These are phyloP conservation scores for Trichoderma hamatum DNA, from an alignment of 2,329 filamentous ascomycete genomes.

Conservation along the genomic window DNA sequence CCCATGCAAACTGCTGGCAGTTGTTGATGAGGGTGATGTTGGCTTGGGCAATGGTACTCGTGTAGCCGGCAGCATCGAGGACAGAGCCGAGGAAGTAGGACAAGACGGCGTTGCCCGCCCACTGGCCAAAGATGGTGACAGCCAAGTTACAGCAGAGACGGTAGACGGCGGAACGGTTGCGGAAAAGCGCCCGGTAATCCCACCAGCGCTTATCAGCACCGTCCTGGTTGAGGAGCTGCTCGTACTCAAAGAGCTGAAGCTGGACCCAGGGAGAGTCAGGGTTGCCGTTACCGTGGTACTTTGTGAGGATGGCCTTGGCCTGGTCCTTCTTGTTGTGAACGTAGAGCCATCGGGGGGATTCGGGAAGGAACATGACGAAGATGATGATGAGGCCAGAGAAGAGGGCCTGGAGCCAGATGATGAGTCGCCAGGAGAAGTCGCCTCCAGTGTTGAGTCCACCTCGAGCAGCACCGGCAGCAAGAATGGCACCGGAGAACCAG, in stretches of 20 bases:
- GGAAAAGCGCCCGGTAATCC: conserved; percentile 52
- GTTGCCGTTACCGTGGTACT: conserved; percentile 49
- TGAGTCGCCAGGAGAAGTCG: conserved; percentile 39
- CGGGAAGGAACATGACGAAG: conserved; percentile 44
- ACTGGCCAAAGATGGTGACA: conserved; percentile 49
- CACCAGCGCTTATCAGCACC: conserved; percentile 53
- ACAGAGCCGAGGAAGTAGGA: conserved; percentile 56
- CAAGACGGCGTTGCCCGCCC: conserved; percentile 47
- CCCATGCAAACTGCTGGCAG: conserved; percentile 53
- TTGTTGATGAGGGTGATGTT: conserved; percentile 58
- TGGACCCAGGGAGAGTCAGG: conserved; percentile 49
- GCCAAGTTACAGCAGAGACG: conserved; percentile 42
- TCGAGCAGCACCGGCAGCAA: conserved; percentile 53
- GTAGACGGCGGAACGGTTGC: conserved; percentile 44
- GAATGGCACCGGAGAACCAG: conserved; percentile 53
- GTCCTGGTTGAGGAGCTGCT: conserved; percentile 46
- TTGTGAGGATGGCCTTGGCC: conserved; percentile 43
- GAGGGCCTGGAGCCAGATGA: conserved; percentile 49
- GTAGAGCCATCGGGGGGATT: conserved; percentile 49
- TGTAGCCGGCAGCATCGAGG: conserved; percentile 55
- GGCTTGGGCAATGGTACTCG: conserved; percentile 41
- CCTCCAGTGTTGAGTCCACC: conserved; percentile 44
- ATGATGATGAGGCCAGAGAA: conserved; percentile 47
- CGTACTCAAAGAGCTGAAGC: conserved; percentile 50
- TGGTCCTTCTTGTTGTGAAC: conserved; percentile 44